Evolutionary conservation across 2,329 filamentous ascomycete species (phyloP).

Genomic region (Pseudocercospora fijiensis): DNA sequence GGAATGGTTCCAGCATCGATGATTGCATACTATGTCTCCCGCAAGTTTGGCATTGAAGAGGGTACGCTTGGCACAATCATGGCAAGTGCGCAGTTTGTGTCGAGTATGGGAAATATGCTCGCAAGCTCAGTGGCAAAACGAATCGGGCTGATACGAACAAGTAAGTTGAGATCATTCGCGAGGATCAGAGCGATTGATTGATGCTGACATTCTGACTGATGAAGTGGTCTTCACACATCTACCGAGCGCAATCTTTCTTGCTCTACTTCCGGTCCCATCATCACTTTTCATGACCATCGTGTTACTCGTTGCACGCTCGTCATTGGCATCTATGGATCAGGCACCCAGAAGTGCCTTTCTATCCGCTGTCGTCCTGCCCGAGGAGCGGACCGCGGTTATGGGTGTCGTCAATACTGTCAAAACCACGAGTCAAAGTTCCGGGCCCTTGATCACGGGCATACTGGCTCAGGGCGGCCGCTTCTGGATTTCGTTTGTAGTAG

Average conservation of each 20-base stretch:
- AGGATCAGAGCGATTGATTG: not conserved
- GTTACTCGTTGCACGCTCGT: conserved; percentile 62
- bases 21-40: conserved; percentile 56
- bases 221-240: conserved; percentile 61
- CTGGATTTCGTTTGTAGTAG: conserved; percentile 63
- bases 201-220: not conserved
- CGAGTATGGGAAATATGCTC: conserved; percentile 46
- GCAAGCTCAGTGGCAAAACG: conserved; percentile 65
- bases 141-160: conserved; percentile 60
- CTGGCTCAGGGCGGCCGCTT: conserved; percentile 58
- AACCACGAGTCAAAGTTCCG: conserved; percentile 61
- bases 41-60: conserved; percentile 54
- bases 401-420: conserved; percentile 69
- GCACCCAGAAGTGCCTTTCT: conserved; percentile 70
- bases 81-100: conserved; percentile 47
- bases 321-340: conserved; percentile 67
- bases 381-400: conserved; percentile 70
- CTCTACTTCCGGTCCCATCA: conserved; percentile 58
- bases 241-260: conserved; percentile 64
- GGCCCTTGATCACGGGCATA: conserved; percentile 64
- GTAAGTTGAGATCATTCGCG: conserved; percentile 49
- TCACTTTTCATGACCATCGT: conserved; percentile 56
- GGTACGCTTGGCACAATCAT: conserved; percentile 55
- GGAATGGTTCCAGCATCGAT: conserved; percentile 58
- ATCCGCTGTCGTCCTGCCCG: conserved; percentile 61